Evolutionary conservation across 768 basidiomycete species (phyloP).

Genomic region (Gymnopilus junonius): DNA sequence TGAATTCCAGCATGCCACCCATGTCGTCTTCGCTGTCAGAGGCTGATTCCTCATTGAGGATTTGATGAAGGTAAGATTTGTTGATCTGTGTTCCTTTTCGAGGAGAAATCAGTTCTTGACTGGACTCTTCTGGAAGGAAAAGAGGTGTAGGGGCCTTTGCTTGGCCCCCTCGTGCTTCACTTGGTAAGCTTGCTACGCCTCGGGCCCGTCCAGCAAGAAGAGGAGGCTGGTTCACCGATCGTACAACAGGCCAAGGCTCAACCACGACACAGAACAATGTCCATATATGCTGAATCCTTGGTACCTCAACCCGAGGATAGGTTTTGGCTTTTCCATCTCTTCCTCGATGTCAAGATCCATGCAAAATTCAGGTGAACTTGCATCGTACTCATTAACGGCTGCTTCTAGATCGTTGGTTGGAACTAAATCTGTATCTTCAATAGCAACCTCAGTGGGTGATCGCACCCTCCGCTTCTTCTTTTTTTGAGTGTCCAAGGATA

Average conservation of each 20-base stretch:
- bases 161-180: neutral
- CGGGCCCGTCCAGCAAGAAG: neutral
- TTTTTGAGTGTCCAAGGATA: neutral
- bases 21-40: conserved; percentile 32
- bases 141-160: conserved; percentile 61
- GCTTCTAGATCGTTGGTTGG: neutral
- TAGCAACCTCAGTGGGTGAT: neutral
- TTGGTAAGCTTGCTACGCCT: neutral
- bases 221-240: conserved; percentile 21
- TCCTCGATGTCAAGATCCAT: conserved; percentile 51
- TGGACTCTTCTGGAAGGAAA: conserved; percentile 69
- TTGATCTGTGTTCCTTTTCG: conserved; percentile 34
- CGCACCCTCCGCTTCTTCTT: conserved; percentile 24
- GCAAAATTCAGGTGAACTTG: conserved; percentile 12
- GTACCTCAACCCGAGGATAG: conserved; percentile 65
- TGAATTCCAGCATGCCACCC: conserved; percentile 74
- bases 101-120: conserved; percentile 40
- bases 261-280: conserved; percentile 81
- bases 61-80: conserved; percentile 30
- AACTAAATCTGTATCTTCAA: neutral
- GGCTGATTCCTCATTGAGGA: conserved; percentile 18
- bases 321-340: conserved; percentile 80
- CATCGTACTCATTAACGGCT: conserved; percentile 10
- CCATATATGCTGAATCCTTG: conserved; percentile 73
- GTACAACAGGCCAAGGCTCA: conserved; percentile 75